Conservation (phyloP, 1,284 basidiomycete genomes). For the Xerocomus amazonicus region DNA sequence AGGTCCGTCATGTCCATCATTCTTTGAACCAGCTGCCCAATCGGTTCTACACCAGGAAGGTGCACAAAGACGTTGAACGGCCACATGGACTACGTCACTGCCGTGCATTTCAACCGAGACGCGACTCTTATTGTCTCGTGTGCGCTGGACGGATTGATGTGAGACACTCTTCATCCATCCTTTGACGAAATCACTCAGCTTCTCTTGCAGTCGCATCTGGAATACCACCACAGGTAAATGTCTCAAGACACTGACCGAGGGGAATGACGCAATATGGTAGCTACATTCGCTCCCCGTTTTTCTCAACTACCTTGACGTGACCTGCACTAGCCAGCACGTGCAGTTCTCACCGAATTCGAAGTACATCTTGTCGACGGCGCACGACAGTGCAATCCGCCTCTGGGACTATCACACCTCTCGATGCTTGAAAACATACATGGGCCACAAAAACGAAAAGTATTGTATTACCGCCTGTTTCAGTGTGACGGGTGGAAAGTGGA, state of each 20-base stretch:
- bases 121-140: conserved; percentile 90
- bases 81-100: conserved; percentile 92
- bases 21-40: neutral
- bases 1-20: conserved; percentile 42
- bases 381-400: conserved; percentile 87
- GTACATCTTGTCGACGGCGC: conserved; percentile 87
- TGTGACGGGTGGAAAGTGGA: conserved; percentile 82
- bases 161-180: conserved; percentile 44
- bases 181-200: conserved; percentile 1
- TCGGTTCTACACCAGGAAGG: conserved; percentile 48
- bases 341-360: conserved; percentile 93
- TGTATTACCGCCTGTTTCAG: conserved; percentile 79
- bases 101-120: conserved; percentile 91
- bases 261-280: conserved; percentile 83
- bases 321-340: conserved; percentile 65
- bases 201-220: conserved; percentile 80
- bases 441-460: conserved; percentile 77
- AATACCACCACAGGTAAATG: conserved; percentile 91
- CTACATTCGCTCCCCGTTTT: conserved; percentile 34
- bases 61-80: conserved; percentile 84
- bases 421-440: conserved; percentile 87
- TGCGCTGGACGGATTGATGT: conserved; percentile 93
- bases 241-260: conserved; percentile 93
- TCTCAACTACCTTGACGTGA: neutral
- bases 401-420: conserved; percentile 95